Evolutionary conservation across 176 grass and related monocot genomes (phyloP), one percentile per base, ranked within the genome.

Genomic region (Zea luxurians): DNA sequence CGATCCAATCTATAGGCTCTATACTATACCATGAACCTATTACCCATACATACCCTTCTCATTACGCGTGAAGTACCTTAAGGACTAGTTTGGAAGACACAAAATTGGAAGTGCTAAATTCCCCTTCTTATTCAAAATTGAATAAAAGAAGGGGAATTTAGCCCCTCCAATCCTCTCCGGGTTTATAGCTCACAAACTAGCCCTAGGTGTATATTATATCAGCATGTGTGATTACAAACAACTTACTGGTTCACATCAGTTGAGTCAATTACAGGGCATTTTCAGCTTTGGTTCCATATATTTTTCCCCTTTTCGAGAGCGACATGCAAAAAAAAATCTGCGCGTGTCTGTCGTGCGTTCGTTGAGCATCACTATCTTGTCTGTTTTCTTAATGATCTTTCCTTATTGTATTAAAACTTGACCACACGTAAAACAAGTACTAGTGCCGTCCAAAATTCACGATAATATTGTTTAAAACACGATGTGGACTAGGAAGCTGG

Each of bases 301-400:
- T 44, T 63, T 2, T 2, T 27, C 8, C 68, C 53, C 70, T 68
- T 61, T 86, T 63, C 2, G 84, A 86, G 71, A 76, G 68, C 10
- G 71, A 81, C 64, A 27, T 27, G 53, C 54, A 9, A 70, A 62
- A 69, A 75, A 76, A 75, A 27, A 27, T 75, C 70, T 76, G 35
- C 8, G 6, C 63, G 63, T 75, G 70, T 81, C 64, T 16, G 75
- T 46, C 8, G 54, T 81, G 63, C 71, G 78, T 86, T 68, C 71
- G 84, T 81, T 86, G 45, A 16, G 36, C n/a, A n/a, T 86, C 63
- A 76, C 84, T 42, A 45, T 86, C 78, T 61, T 5, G 44, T 52
- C 53, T 48, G 43, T 75, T 75, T 74, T 48, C 8, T 35, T 34
- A 48, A 27, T 58, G 40, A 35, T 40, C 64, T 84, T 81, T 70